Base-by-base conservation (phyloP, 2,329 filamentous ascomycete genomes). In the Orbilia quercus region DNA sequence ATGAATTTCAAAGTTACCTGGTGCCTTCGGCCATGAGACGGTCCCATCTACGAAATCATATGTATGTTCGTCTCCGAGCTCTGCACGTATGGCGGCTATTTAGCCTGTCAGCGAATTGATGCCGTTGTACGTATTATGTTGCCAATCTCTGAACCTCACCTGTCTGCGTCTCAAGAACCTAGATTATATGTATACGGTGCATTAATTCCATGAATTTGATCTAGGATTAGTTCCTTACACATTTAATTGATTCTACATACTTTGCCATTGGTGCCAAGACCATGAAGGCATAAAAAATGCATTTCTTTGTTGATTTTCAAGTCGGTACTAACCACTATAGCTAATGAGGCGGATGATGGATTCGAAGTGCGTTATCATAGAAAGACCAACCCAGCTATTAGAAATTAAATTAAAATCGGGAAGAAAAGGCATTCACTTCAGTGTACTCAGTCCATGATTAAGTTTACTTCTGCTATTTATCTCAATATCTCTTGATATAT, bases 31-130 rank as follows among this genome's bases (percentile, higher is more conserved):
- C 65, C 65, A 70, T 44, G 55, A 25, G 6, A 70, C 16, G 7
- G 48, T 62, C n/a, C 65, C 65, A 40, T 70, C 65, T 12, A 70
- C 65, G 31, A 70, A 70, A 12, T 70, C 55, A 34, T 70, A 70
- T 5, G 47, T 55, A 20, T 70, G 65, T 4, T 55, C 55, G n/a
- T 62, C 55, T 0, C 65, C 65, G 55, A 70, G 54, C 40, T 55
- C 65, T 6, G 65, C 54, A 12, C 65, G 36, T 12, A 70, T 62
- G 1, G 47, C 65, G 0, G 65, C 65, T 70, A n/a, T 25, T 36
- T 20, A 5, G 14, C 11, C 12, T 1, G 2, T 50, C 34, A 23
- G 11, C 23, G 40, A 44, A n/a, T n/a, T n/a, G n/a, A n/a, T n/a
- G n/a, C n/a, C n/a, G n/a, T n/a, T n/a, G n/a, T n/a, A n/a, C n/a